phyloP scores from a whole-genome alignment of 2,329 filamentous ascomycete genomes.

The Neofusicoccum kwambonambiense region DNA sequence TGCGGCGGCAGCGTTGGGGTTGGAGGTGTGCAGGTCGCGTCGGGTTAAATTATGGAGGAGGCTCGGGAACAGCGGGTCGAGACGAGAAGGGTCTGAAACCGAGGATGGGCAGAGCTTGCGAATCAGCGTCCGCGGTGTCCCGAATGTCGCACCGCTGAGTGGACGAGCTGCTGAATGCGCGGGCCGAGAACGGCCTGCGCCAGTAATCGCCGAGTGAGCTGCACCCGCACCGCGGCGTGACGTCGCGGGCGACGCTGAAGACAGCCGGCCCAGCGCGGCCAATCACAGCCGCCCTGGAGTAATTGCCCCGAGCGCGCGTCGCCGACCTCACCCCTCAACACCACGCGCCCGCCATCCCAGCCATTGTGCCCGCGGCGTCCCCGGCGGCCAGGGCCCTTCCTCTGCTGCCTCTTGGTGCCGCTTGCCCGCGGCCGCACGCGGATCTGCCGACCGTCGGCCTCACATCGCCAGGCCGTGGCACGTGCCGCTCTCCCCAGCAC shows the following conservation, averaged over 20 bases:
- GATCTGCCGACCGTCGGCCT: neutral
- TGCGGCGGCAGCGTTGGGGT: neutral
- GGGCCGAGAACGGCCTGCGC: neutral
- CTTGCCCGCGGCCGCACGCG: neutral
- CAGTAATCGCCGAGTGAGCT: constrained; percentile 5
- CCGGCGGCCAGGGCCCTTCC: neutral
- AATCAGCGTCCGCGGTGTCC: constrained; percentile 9
- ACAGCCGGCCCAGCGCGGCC: neutral
- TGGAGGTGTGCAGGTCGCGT: neutral
- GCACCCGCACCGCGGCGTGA: neutral
- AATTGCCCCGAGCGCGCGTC: constrained; percentile 6
- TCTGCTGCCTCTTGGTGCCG: too few species aligned
- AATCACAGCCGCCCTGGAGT: constrained; percentile 2
- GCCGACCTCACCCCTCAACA: constrained; percentile 10
- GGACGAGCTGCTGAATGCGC: neutral
- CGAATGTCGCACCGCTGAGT: constrained; percentile 5
- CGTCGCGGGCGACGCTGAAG: neutral
- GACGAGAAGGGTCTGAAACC: constrained; percentile 12
- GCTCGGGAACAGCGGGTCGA: constrained; percentile 7
- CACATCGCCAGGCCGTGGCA: neutral
- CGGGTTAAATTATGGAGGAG: constrained; percentile 15
- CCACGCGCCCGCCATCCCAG: neutral
- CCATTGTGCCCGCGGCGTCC: neutral
- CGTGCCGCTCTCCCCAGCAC: neutral
- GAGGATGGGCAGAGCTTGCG: neutral